Percentiles rank a stretch among this genome's conserved stretches.
Conservation (phyloP, 495 filamentous ascomycete species). For the Neurospora hispaniola region DNA sequence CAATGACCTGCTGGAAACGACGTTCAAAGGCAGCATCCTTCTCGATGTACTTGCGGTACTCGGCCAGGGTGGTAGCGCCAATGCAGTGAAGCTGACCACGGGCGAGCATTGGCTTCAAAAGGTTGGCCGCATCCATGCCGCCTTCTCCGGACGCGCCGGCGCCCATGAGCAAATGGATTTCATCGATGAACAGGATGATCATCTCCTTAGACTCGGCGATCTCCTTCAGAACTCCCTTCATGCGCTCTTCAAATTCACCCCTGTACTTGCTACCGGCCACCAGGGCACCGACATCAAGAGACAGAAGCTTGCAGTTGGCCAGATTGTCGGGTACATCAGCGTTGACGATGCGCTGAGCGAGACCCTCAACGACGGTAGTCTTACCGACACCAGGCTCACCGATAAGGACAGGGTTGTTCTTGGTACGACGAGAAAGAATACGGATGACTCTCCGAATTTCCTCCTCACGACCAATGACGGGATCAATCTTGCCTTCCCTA, state of each 20-base stretch:
- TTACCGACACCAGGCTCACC: slow-evolving; percentile 98
- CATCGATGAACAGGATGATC: slow-evolving; percentile 95
- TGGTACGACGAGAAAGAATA: slow-evolving; percentile 86
- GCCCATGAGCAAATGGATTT: slow-evolving; percentile 97
- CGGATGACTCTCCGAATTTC: slow-evolving; percentile 91
- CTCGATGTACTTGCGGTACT: slow-evolving; percentile 98
- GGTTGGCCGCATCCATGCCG: slow-evolving; percentile 96
- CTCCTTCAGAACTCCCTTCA: slow-evolving; percentile 98
- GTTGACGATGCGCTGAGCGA: slow-evolving; percentile 93
- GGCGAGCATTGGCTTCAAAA: slow-evolving; percentile 95
- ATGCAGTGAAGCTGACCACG: slow-evolving; percentile 96
- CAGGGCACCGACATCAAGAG: slow-evolving; percentile 86
- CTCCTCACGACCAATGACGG: slow-evolving; percentile 94
- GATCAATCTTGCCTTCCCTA: slow-evolving; percentile 93
- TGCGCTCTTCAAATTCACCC: slow-evolving; percentile 95
- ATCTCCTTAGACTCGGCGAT: slow-evolving; percentile 94
- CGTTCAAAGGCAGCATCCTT: slow-evolving; percentile 97
- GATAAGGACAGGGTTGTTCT: slow-evolving; percentile 93
- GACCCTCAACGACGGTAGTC: slow-evolving; percentile 93
- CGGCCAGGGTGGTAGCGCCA: slow-evolving; percentile 85
- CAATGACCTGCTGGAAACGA: slow-evolving; percentile 93
- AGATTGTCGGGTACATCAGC: slow-evolving; percentile 90
- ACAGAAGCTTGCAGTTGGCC: slow-evolving; percentile 86
- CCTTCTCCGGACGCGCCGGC: slow-evolving; percentile 88
- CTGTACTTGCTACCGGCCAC: slow-evolving; percentile 97